phyloP scores from a whole-genome alignment of 2,329 filamentous ascomycete genomes.

The Plectosphaerella cucumerina region DNA sequence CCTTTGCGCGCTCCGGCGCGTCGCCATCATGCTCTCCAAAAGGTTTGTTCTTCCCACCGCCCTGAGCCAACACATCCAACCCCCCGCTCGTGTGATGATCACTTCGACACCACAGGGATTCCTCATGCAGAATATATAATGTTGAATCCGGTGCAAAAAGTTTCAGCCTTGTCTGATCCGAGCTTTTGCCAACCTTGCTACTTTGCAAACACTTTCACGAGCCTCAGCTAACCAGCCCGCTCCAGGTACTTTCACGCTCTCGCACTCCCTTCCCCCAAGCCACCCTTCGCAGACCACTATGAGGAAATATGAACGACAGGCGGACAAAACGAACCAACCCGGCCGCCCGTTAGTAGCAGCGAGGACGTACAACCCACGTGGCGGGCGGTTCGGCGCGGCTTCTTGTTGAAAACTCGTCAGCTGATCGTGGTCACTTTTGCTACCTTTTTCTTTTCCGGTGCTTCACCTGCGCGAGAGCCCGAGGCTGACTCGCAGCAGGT shows the following conservation, averaged over 20 bases:
- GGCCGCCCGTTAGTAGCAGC: slow-evolving; percentile 45
- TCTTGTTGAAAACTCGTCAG: slow-evolving; percentile 66
- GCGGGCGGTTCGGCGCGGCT: slow-evolving; percentile 41
- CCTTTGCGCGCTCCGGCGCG: not conserved
- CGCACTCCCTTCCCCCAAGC: slow-evolving; percentile 5
- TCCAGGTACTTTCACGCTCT: slow-evolving; percentile 34
- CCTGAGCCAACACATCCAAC: not conserved
- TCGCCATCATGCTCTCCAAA: slow-evolving; percentile 24
- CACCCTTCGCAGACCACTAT: slow-evolving; percentile 31
- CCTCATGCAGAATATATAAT: slow-evolving; percentile 64
- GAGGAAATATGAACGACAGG: slow-evolving; percentile 66
- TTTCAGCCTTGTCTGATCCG: slow-evolving; percentile 67
- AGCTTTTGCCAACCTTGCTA: slow-evolving; percentile 20
- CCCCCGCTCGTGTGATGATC: slow-evolving; percentile 50
- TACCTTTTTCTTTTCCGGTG: not conserved
- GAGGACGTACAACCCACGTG: slow-evolving; percentile 61
- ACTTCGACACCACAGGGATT: slow-evolving; percentile 61
- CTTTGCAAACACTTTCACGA: slow-evolving; percentile 13
- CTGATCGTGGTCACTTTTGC: slow-evolving; percentile 41
- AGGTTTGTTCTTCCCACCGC: slow-evolving; percentile 35
- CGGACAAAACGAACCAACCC: slow-evolving; percentile 59
- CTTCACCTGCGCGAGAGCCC: slow-evolving; percentile 3
- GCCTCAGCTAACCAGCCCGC: slow-evolving; percentile 28
- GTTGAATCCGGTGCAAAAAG: slow-evolving; percentile 56
- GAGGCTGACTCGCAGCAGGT: slow-evolving; percentile 18